Conservation (phyloP, 108 stramenopile species). For the Mediolabrus comicus region DNA sequence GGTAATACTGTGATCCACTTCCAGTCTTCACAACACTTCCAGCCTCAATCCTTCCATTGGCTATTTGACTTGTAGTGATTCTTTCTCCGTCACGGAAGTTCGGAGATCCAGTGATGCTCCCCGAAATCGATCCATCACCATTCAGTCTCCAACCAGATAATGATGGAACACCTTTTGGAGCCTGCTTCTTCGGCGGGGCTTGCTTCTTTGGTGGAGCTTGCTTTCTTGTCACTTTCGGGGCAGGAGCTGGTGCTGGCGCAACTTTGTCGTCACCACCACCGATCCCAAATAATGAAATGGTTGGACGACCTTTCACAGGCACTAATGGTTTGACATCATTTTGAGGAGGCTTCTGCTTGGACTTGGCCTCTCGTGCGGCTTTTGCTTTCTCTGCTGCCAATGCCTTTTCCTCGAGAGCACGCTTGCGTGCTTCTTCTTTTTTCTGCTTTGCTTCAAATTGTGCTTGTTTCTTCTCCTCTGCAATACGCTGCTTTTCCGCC, state of each 20-base stretch:
- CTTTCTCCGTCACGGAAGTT: slow-evolving; percentile 67
- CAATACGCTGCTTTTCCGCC: too few species aligned
- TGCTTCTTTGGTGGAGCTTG: slow-evolving; percentile 7
- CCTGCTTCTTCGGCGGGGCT: slow-evolving; percentile 10
- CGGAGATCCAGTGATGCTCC: slow-evolving; percentile 58
- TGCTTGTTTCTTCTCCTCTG: slow-evolving; percentile 1
- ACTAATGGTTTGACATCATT: slow-evolving; percentile 16
- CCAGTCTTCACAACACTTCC: slow-evolving; percentile 72
- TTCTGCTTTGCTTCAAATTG: slow-evolving; percentile 9
- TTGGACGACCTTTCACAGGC: slow-evolving; percentile 23
- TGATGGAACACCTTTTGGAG: slow-evolving; percentile 69
- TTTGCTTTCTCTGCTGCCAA: slow-evolving; percentile 11
- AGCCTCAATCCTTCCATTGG: slow-evolving; percentile 50
- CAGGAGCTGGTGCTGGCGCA: slow-evolving; percentile 2
- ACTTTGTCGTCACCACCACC: slow-evolving; percentile 8
- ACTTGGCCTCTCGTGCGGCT: background rate
- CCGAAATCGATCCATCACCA: slow-evolving; percentile 63
- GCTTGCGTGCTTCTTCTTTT: slow-evolving; percentile 3
- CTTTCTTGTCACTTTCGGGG: slow-evolving; percentile 12
- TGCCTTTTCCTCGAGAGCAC: slow-evolving; percentile 3
- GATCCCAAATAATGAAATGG: slow-evolving; percentile 37
- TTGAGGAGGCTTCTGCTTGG: slow-evolving; percentile 3
- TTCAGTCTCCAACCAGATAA: slow-evolving; percentile 69
- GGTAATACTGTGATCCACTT: slow-evolving; percentile 71
- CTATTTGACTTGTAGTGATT: slow-evolving; percentile 71